These are phyloP conservation scores for Zygosaccharomyces rouxii DNA, from an alignment of 805 yeast species.

Conservation along the genomic window DNA sequence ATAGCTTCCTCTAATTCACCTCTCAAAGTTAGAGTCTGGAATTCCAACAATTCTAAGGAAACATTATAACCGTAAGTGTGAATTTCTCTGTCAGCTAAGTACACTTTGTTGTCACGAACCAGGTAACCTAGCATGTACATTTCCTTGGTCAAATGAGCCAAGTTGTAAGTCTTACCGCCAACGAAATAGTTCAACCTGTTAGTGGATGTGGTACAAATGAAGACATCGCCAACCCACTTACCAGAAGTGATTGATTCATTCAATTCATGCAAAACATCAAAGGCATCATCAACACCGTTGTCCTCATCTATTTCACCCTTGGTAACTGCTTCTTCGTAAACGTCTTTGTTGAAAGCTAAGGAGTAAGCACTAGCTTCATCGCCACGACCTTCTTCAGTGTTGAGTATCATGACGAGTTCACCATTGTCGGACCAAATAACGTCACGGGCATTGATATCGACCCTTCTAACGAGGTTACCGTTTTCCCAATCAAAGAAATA, in stretches of 20 bases:
- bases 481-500: conserved; percentile 93
- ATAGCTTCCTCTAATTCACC: conserved; percentile 88
- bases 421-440: conserved; percentile 94
- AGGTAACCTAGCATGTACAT: conserved; percentile 85
- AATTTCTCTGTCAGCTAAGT: conserved; percentile 86
- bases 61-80: conserved; percentile 76
- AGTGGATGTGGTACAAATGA: conserved; percentile 80
- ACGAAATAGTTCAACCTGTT: conserved; percentile 91
- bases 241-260: conserved; percentile 82
- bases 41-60: conserved; percentile 83
- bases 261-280: conserved; percentile 79
- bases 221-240: conserved; percentile 96
- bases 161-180: conserved; percentile 87
- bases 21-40: conserved; percentile 91
- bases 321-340: conserved; percentile 58
- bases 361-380: conserved; percentile 61
- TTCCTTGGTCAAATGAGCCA: conserved; percentile 87
- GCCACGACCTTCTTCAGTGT: conserved; percentile 43
- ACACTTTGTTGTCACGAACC: conserved; percentile 84
- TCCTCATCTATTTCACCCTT: conserved; percentile 60
- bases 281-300: conserved; percentile 85
- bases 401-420: conserved; percentile 72
- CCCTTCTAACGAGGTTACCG: conserved; percentile 77
- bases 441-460: conserved; percentile 77
- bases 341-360: conserved; percentile 64